phyloP scores from a whole-genome alignment of 2,329 filamentous ascomycete species.

The Exophiala spinifera region DNA sequence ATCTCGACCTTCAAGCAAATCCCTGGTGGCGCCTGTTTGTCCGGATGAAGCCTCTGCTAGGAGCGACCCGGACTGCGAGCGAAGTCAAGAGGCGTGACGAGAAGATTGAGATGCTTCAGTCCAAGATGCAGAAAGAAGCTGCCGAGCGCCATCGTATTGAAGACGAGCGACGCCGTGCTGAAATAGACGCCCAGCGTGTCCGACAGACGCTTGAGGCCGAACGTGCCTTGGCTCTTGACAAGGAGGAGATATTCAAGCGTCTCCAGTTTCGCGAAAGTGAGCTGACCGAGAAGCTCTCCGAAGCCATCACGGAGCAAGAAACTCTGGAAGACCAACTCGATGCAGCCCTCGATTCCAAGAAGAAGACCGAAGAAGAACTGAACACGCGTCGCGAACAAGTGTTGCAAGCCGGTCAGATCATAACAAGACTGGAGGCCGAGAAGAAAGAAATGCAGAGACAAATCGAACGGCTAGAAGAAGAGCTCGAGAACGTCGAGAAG shows the following conservation, averaged over 20 bases:
- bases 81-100: constrained; percentile 96
- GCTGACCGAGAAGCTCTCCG: constrained; percentile 86
- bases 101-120: constrained; percentile 82
- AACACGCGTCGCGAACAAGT: constrained; percentile 76
- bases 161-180: constrained; percentile 82
- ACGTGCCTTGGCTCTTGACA: constrained; percentile 89
- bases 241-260: constrained; percentile 98
- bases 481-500: constrained; percentile 67
- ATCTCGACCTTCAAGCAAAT: constrained; percentile 82
- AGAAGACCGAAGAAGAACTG: constrained; percentile 79
- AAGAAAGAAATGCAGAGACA: constrained; percentile 71
- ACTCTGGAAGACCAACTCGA: constrained; percentile 91
- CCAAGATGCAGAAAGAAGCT: constrained; percentile 75
- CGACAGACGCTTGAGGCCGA: constrained; percentile 95
- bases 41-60: constrained; percentile 91
- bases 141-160: constrained; percentile 76
- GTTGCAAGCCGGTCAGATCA: constrained; percentile 86
- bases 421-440: constrained; percentile 79
- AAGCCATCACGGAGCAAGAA: constrained; percentile 90
- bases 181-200: constrained; percentile 81
- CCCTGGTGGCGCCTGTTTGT: constrained; percentile 97
- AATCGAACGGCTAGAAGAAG: constrained; percentile 65
- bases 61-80: constrained; percentile 83
- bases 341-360: constrained; percentile 81
- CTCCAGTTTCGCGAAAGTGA: constrained; percentile 88